Conservation (phyloP, 352 stramenopile species). For the Phytophthora sojae region DNA sequence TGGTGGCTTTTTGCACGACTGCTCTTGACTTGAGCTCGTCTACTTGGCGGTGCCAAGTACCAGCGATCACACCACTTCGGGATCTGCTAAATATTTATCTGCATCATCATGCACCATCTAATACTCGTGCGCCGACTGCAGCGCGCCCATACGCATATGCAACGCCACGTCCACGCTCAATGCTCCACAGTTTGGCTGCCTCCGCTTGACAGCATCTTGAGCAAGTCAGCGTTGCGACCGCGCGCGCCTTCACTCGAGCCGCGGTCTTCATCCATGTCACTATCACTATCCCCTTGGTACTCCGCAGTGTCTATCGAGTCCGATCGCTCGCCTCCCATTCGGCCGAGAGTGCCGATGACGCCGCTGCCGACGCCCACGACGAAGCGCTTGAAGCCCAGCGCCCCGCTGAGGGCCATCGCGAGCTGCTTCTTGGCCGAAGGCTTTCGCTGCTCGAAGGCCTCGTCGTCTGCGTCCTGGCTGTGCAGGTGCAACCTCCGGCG, state of each 20-base stretch:
- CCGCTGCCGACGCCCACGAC: constrained; percentile 42
- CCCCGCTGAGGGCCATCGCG: constrained; percentile 37
- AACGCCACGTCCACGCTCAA: constrained; percentile 21
- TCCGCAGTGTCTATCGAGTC: constrained; percentile 43
- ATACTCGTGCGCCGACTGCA: constrained; percentile 9
- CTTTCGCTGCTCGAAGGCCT: constrained; percentile 33
- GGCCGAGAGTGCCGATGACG: constrained; percentile 38
- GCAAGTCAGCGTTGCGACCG: constrained; percentile 44
- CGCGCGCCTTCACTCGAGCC: constrained; percentile 17
- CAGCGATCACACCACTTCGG: constrained; percentile 1
- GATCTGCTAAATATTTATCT: constrained; percentile 43
- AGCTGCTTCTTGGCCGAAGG: constrained; percentile 42
- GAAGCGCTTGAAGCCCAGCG: constrained; percentile 43
- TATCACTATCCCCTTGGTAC: constrained; percentile 45
- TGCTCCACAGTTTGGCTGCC: constrained; percentile 33
- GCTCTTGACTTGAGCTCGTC: not conserved
- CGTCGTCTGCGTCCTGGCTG: constrained; percentile 42
- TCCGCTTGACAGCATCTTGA: constrained; percentile 64
- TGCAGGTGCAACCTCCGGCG: constrained; percentile 56
- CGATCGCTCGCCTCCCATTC: constrained; percentile 37
- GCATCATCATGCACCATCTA: constrained; percentile 22
- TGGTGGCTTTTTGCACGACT: not conserved
- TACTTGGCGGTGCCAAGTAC: not conserved
- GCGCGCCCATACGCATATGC: constrained; percentile 13
- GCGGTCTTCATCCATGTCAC: constrained; percentile 45